Conservation (phyloP, 495 filamentous ascomycete species). For the Xylaria flabelliformis region DNA sequence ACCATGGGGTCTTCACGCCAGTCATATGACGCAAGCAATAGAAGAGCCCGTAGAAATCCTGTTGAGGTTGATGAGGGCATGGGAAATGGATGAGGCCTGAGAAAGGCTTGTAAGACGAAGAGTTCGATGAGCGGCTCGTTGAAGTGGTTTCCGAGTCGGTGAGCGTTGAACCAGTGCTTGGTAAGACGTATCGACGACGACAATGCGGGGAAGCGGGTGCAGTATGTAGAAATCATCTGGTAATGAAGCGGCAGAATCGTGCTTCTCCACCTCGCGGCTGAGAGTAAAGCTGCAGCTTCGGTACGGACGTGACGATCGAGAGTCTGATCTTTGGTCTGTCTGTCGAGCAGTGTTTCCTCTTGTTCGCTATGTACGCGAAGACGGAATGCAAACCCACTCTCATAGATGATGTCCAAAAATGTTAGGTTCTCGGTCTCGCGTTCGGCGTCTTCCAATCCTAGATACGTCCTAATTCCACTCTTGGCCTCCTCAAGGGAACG, state of each 20-base stretch:
- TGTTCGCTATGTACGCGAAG: constrained; percentile 81
- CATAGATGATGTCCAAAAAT: constrained; percentile 82
- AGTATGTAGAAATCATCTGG: constrained; percentile 76
- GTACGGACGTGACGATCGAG: constrained; percentile 66
- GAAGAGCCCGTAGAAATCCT: constrained; percentile 80
- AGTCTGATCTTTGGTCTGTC: constrained; percentile 73
- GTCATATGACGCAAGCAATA: constrained; percentile 84
- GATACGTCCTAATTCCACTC: constrained; percentile 60
- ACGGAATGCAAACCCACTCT: constrained; percentile 69
- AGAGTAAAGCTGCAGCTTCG: constrained; percentile 69
- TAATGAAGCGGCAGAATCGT: constrained; percentile 77
- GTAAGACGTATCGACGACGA: constrained; percentile 86
- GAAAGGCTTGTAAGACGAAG: constrained; percentile 73
- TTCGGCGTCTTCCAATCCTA: constrained; percentile 81
- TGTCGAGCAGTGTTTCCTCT: constrained; percentile 80
- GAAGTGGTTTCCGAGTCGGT: constrained; percentile 79
- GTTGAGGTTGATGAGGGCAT: constrained; percentile 78
- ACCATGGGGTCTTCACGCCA: constrained; percentile 85
- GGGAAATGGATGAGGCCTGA: constrained; percentile 83
- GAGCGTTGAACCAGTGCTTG: constrained; percentile 87
- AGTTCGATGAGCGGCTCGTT: constrained; percentile 84
- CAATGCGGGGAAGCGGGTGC: constrained; percentile 79
- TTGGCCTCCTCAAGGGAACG: constrained; percentile 65
- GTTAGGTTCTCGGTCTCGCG: constrained; percentile 72
- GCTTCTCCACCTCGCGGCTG: constrained; percentile 72